Conservation (phyloP, 2,329 filamentous ascomycete species). For the Diaporthe sp. region DNA sequence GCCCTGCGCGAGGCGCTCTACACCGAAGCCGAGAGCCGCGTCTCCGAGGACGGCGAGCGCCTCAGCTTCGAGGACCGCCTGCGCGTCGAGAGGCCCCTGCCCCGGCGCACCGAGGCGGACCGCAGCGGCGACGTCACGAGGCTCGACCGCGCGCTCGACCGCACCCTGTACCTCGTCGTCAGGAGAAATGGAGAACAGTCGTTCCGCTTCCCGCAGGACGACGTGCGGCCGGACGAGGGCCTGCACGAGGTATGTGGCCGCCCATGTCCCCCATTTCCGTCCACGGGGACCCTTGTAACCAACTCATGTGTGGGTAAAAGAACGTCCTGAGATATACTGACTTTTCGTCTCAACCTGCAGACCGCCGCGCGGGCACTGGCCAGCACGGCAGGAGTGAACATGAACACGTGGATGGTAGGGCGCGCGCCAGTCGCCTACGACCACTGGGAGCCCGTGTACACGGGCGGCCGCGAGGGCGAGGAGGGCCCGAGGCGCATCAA, state of each 20-base stretch:
- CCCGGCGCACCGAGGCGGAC: constrained; percentile 83
- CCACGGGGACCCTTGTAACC: not conserved
- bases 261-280: not conserved
- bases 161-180: constrained; percentile 90
- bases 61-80: constrained; percentile 69
- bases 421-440: constrained; percentile 89
- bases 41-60: constrained; percentile 69
- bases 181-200: constrained; percentile 68
- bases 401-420: constrained; percentile 98
- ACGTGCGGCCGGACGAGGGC: constrained; percentile 76
- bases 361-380: constrained; percentile 83
- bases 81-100: constrained; percentile 75
- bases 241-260: constrained; percentile 79
- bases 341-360: constrained; percentile 56
- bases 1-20: constrained; percentile 76
- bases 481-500: constrained; percentile 46
- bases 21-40: constrained; percentile 76
- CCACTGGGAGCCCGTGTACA: constrained; percentile 63
- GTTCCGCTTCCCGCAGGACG: constrained; percentile 86
- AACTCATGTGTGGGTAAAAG: too few relatives aligned
- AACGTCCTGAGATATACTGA: not conserved
- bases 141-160: constrained; percentile 81
- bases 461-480: constrained; percentile 49
- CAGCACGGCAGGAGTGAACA: constrained; percentile 86
- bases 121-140: constrained; percentile 77